Evolutionary conservation across 1,284 basidiomycete genomes (phyloP), one percentile per base, ranked within the genome.

Genomic region (Heterobasidion occidentale): DNA sequence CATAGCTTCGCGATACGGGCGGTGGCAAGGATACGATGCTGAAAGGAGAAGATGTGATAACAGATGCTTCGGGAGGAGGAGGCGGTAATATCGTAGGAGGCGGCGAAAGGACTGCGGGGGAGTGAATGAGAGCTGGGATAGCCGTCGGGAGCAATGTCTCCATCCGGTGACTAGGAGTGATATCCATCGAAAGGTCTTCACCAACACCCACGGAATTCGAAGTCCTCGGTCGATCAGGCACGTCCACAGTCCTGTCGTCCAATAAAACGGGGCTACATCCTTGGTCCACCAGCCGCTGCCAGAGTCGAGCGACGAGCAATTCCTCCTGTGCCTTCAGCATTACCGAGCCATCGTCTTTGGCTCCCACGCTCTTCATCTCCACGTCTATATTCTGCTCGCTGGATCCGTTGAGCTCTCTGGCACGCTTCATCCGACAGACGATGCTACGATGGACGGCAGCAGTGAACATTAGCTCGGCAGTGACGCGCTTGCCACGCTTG

Each of bases 371-470:
- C 51, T 47, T 64, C 59, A 46, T 62, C 60, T 33, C 54, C 2
- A 50, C 53, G 15, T 56, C 57, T 33, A 54, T 46, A 20, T 56
- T 42, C 54, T 53, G 53, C 27, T 2, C 27, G 27, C 53, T 50
- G 11, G 46, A n/a, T n/a, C 38, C 45, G 46, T 51, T 36, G 27
- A 20, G 14, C 35, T 35, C 42, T 9, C 1, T 35, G n/a, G 20
- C 44, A 9, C 45, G 27, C 8, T 36, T 57, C 34, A 48, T 51
- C 52, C 60, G 52, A n/a, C n/a, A 53, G 15, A 65, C 55, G 57
- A 77, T 68, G 54, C 72, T 77, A 54, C 72, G 67, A 58, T 74
- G 73, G 47, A 78, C 62, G 7, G 74, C 65, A 1, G 71, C 73
- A 51, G 70, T 63, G 65, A 76, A 76, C 58, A 70, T 69, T 17